Evolutionary conservation across 2,329 filamentous ascomycete genomes (phyloP).

Genomic region (Aspergillus ochraceoroseus): DNA sequence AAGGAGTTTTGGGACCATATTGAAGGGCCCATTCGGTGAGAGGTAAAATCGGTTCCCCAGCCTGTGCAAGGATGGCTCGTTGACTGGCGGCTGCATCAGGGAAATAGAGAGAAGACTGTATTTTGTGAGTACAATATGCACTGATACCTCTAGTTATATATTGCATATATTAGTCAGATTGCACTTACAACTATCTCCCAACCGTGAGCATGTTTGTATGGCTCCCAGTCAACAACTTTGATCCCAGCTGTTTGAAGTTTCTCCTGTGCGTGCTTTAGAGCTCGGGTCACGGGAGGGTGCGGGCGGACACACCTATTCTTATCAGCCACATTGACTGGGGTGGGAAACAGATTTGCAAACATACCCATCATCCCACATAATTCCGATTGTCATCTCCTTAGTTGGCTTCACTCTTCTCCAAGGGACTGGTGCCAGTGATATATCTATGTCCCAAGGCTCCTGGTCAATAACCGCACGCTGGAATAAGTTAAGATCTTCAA

Average conservation of each 20-base stretch:
- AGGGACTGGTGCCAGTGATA: constrained; percentile 39
- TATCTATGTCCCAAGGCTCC: constrained; percentile 44
- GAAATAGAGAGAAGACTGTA: constrained; percentile 45
- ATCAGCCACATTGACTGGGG: background rate
- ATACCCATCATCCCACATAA: constrained; percentile 60
- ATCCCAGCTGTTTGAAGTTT: constrained; percentile 44
- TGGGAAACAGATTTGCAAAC: background rate
- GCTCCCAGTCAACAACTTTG: constrained; percentile 38
- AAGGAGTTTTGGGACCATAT: constrained; percentile 21
- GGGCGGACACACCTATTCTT: constrained; percentile 52
- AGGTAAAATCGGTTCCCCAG: constrained; percentile 45
- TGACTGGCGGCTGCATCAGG: constrained; percentile 41
- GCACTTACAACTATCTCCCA: constrained; percentile 34
- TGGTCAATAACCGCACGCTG: constrained; percentile 38
- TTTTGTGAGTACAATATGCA: constrained; percentile 17
- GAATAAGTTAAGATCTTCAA: constrained; percentile 38
- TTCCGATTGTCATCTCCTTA: constrained; percentile 45
- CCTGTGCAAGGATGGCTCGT: constrained; percentile 32
- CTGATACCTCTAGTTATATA: too few species aligned
- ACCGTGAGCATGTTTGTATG: constrained; percentile 32
- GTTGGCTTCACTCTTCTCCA: constrained; percentile 34
- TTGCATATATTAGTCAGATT: background rate
- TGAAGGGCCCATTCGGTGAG: constrained; percentile 42
- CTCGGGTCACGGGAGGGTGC: constrained; percentile 59
- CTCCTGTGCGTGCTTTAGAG: constrained; percentile 21